Evolutionary conservation across 805 yeast species (phyloP).

Genomic region (Kluyveromyces starmeri): DNA sequence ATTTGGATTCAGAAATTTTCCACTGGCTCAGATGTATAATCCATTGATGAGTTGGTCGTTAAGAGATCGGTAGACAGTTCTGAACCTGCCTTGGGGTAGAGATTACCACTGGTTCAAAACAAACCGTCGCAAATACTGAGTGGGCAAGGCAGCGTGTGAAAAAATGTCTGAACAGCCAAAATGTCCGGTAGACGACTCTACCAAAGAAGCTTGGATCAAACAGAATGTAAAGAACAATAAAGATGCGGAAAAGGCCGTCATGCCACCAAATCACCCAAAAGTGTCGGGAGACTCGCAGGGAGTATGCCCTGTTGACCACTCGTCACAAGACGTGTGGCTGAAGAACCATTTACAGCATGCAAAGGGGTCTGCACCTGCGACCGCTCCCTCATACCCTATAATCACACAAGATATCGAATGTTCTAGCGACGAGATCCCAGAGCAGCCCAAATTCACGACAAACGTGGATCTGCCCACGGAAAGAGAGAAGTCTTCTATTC

Average conservation of each 20-base stretch:
- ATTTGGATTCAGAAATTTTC: too few species aligned
- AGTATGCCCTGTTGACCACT: slow-evolving; percentile 61
- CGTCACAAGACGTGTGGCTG: slow-evolving; percentile 50
- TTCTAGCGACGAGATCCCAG: slow-evolving; percentile 37
- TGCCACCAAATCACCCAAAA: slow-evolving; percentile 4
- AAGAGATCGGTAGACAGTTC: too few species aligned
- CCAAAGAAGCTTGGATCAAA: slow-evolving; percentile 51
- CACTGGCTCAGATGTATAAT: too few species aligned
- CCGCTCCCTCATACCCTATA: slow-evolving; percentile 15
- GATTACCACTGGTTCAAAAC: too few species aligned
- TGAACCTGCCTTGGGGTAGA: too few species aligned
- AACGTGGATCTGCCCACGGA: slow-evolving; percentile 51
- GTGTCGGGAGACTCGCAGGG: not conserved
- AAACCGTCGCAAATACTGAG: too few species aligned
- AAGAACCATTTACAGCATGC: slow-evolving; percentile 17
- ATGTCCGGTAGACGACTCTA: slow-evolving; percentile 66
- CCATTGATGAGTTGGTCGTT: too few species aligned
- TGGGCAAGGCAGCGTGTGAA: not conserved
- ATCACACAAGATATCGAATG: slow-evolving; percentile 30
- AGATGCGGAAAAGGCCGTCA: slow-evolving; percentile 7
- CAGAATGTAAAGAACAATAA: slow-evolving; percentile 20
- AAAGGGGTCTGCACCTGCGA: slow-evolving; percentile 7
- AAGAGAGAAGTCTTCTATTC: slow-evolving; percentile 73
- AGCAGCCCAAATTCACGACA: slow-evolving; percentile 28
- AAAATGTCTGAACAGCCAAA: slow-evolving; percentile 22